Conservation (phyloP, 805 yeast species). For the Saturnispora saitoi region DNA sequence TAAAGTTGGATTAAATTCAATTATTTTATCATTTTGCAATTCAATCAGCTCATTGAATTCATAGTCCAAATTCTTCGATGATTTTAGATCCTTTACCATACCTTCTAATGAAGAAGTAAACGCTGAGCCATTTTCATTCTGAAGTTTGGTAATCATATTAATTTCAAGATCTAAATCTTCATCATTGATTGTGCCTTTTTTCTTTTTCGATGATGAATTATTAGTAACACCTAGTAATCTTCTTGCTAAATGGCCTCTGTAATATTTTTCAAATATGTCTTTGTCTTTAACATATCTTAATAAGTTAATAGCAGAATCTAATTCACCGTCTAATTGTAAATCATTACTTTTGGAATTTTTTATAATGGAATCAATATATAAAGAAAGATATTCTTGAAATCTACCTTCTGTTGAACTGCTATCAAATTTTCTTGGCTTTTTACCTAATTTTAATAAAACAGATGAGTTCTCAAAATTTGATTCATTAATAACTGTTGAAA, state of each 20-base stretch:
- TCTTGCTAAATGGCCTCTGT: constrained; percentile 80
- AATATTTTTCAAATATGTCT: constrained; percentile 77
- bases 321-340: constrained; percentile 14
- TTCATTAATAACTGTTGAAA: constrained; percentile 51
- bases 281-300: constrained; percentile 70
- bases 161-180: constrained; percentile 50
- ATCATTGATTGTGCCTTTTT: background rate
- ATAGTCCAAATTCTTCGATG: constrained; percentile 41
- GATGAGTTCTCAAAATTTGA: constrained; percentile 17
- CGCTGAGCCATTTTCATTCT: constrained; percentile 70
- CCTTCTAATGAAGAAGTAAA: constrained; percentile 75
- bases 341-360: constrained; percentile 42
- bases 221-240: constrained; percentile 48
- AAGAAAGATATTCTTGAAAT: constrained; percentile 46
- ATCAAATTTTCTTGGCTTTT: background rate
- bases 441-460: background rate
- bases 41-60: constrained; percentile 28
- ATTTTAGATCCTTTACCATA: constrained; percentile 74
- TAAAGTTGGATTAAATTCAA: constrained; percentile 25
- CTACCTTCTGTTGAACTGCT: constrained; percentile 19
- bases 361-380: constrained; percentile 50
- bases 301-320: constrained; percentile 37
- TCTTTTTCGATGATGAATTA: constrained; percentile 28
- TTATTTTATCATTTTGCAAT: background rate
- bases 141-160: constrained; percentile 53